Evolutionary conservation across 2,329 filamentous ascomycete species (phyloP), one percentile per base, ranked within the genome.

Genomic region (Colletotrichum phormii): DNA sequence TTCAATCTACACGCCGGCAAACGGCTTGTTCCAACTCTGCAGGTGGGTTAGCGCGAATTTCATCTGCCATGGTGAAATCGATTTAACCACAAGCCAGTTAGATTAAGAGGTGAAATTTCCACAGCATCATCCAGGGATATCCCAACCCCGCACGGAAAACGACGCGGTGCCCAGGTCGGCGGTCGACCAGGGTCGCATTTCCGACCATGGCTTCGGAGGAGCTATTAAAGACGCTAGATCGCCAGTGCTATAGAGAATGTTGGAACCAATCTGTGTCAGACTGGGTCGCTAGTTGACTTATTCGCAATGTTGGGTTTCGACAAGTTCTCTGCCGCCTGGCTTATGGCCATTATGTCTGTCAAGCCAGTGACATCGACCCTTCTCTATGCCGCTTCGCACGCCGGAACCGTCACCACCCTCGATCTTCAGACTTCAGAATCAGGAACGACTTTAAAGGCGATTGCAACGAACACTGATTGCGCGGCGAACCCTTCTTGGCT

Each of bases 341-440:
- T 67, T 13, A 5, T 71, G 46, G 68, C 68, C n/a, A 49, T 15
- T n/a, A 61, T 61, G 55, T 54, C 78, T 54, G 79, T 79, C 70
- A 26, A 67, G 58, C 57, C 64, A 22, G 78, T 82, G 49, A 79
- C 80, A 54, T 81, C 82, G 66, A 80, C 79, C 68, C 79, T 85
- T 57, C 82, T 88, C 71, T 87, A 86, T 76, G 86, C 85, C 57
- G 80, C 86, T 1, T 87, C 86, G 6, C 88, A 88, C 79, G 81
- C 81, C 66, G 86, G 86, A 70, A 82, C 81, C 31, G 77, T 89
- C 73, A 86, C 84, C 13, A 86, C 85, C n/a, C 81, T 89, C 61
- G 81, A 84, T 71, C 78, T 87, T 66, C 26, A 67, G 26, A 57
- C 58, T 6, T 67, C 68, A 1, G 68, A 49, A 13, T 57, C 63